Evolutionary conservation across 805 yeast genomes (phyloP).

Genomic region (Candida takata): DNA sequence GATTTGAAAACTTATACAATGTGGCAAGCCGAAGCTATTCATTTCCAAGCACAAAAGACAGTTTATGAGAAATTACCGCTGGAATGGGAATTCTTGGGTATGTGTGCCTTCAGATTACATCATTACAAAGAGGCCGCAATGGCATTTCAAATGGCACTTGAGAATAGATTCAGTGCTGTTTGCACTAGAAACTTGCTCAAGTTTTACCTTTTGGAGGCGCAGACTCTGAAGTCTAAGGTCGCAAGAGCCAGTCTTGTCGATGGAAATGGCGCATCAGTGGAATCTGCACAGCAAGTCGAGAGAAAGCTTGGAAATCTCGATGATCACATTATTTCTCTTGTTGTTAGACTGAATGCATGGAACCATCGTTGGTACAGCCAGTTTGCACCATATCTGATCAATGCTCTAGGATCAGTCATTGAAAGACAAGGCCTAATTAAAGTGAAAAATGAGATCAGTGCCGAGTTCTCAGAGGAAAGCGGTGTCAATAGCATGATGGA

Average conservation of each 20-base stretch:
- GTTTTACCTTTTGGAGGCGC: slow-evolving; percentile 48
- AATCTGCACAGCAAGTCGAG: slow-evolving; percentile 22
- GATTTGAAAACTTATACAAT: slow-evolving; percentile 78
- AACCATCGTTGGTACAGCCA: slow-evolving; percentile 96
- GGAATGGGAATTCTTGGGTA: slow-evolving; percentile 92
- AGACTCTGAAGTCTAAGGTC: slow-evolving; percentile 23
- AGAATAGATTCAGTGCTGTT: slow-evolving; percentile 71
- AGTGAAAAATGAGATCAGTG: slow-evolving; percentile 64
- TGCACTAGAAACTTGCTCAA: slow-evolving; percentile 69
- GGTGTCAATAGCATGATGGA: slow-evolving; percentile 54
- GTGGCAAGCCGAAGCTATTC: slow-evolving; percentile 90
- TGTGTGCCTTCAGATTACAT: slow-evolving; percentile 76
- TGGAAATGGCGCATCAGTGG: slow-evolving; percentile 1
- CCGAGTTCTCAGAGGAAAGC: slow-evolving; percentile 48
- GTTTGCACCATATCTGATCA: slow-evolving; percentile 64
- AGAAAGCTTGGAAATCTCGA: slow-evolving; percentile 34
- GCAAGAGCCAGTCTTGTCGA: slow-evolving; percentile 6
- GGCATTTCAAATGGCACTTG: slow-evolving; percentile 71
- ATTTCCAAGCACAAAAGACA: slow-evolving; percentile 82
- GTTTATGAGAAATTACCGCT: slow-evolving; percentile 68
- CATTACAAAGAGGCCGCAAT: slow-evolving; percentile 82
- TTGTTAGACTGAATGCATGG: slow-evolving; percentile 89
- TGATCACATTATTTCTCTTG: slow-evolving; percentile 47
- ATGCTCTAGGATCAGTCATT: slow-evolving; percentile 52
- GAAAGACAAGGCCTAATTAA: slow-evolving; percentile 75